Evolutionary conservation across 139 green algal species (phyloP).

Genomic region (Dunaliella sp.): DNA sequence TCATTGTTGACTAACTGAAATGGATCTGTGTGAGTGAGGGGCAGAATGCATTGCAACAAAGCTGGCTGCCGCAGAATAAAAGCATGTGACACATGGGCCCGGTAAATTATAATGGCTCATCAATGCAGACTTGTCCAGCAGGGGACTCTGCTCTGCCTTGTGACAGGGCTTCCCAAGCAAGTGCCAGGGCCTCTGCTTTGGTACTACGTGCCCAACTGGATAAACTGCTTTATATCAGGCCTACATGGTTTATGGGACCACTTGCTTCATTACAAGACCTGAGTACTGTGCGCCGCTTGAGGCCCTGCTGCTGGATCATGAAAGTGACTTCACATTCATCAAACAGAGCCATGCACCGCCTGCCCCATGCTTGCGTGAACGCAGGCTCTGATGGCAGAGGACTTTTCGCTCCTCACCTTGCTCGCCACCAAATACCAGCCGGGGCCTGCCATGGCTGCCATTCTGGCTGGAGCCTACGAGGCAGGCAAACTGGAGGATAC

Average conservation of each 20-base stretch:
- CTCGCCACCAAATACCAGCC: conserved; percentile 23
- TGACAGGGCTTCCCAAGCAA: too few species aligned
- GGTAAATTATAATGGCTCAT: too few species aligned
- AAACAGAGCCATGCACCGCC: neutral
- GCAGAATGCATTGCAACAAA: too few species aligned
- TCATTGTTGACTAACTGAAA: too few species aligned
- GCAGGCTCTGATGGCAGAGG: conserved; percentile 42
- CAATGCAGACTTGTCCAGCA: too few species aligned
- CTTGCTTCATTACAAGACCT: too few species aligned
- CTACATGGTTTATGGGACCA: too few species aligned
- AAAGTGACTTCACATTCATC: neutral
- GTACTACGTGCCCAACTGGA: neutral
- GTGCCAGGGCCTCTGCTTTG: neutral
- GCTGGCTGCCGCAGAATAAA: too few species aligned
- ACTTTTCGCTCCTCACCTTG: conserved; percentile 76
- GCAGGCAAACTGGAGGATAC: neutral
- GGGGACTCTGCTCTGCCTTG: too few species aligned
- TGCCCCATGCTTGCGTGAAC: neutral
- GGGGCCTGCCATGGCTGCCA: conserved; percentile 17
- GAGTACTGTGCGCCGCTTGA: neutral
- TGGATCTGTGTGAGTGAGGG: too few species aligned
- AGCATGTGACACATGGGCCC: too few species aligned
- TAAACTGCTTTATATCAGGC: too few species aligned
- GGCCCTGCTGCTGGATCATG: neutral
- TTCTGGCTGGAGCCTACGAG: conserved; percentile 6